These are phyloP conservation scores for Phytophthora colocasiae DNA, from an alignment of 352 stramenopile genomes.

Conservation along the genomic window DNA sequence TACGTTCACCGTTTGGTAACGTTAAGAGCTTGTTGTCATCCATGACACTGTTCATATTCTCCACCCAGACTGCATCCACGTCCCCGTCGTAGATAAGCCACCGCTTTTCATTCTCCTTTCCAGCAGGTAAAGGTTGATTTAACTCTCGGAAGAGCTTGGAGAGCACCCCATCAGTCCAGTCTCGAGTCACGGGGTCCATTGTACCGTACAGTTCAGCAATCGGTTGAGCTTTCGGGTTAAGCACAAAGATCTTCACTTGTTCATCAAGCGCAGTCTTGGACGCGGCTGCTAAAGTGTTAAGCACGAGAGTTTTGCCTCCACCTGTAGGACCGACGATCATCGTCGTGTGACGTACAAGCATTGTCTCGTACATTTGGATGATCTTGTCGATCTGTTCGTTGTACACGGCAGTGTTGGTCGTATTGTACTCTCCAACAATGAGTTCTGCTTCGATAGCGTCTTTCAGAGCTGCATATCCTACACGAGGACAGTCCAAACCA, in stretches of 20 bases:
- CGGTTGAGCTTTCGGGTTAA: slow-evolving; percentile 95
- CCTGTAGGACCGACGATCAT: slow-evolving; percentile 97
- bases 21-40: slow-evolving; percentile 97
- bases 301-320: slow-evolving; percentile 93
- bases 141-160: slow-evolving; percentile 95
- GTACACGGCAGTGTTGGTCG: slow-evolving; percentile 70
- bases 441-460: slow-evolving; percentile 89
- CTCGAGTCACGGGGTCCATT: slow-evolving; percentile 95
- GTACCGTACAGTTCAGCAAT: slow-evolving; percentile 95
- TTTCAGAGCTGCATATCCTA: slow-evolving; percentile 93
- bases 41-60: slow-evolving; percentile 99
- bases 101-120: slow-evolving; percentile 93
- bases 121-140: slow-evolving; percentile 91
- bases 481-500: slow-evolving; percentile 92
- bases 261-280: slow-evolving; percentile 89
- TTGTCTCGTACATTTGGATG: slow-evolving; percentile 97
- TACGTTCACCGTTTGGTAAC: slow-evolving; percentile 95
- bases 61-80: slow-evolving; percentile 96
- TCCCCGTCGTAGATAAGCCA: slow-evolving; percentile 97
- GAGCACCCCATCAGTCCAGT: slow-evolving; percentile 96
- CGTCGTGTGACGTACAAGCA: slow-evolving; percentile 95
- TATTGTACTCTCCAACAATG: slow-evolving; percentile 84
- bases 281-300: slow-evolving; percentile 91
- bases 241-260: slow-evolving; percentile 92
- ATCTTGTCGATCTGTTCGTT: slow-evolving; percentile 96